Evolutionary conservation across 2,329 filamentous ascomycete genomes (phyloP), one percentile per base, ranked within the genome.

Genomic region (Xylaria sp.): DNA sequence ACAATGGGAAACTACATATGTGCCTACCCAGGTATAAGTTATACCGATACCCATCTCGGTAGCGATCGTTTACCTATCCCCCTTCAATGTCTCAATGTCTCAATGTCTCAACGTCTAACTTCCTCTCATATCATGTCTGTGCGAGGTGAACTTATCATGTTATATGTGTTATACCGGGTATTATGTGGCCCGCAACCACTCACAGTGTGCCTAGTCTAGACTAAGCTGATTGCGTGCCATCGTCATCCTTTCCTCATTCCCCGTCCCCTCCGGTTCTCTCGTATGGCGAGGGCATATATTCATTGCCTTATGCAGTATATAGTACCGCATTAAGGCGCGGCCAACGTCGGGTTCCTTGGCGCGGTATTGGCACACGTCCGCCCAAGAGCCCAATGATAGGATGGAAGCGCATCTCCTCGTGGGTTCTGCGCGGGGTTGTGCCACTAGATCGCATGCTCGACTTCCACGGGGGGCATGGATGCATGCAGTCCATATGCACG

Each of bases 341-440:
- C 46, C 28, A 59, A 48, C 52, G 52, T 45, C 30, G 56, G 58
- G 53, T 46, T 36, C 43, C 65, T 67, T 65, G 67, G 67, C 67
- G 28, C 39, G 45, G n/a, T 25, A 63, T 68, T 70, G 65, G 65
- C 65, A 65, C 57, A 64, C 48, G 67, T 55, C 60, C 67, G 61
- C 67, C 60, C 67, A 65, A 68, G 45, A 36, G 30, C 36, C 41
- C 28, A 28, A 59, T 68, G 65, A 68, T 66, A 68, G 63, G 66
- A 57, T 56, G 39, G 20, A 55, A 50, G 39, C 10, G 20, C 52
- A 63, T 59, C 36, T 13, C 63, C 45, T 68, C 66, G 66, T 68
- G 65, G 62, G 53, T 39, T 66, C 53, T 50, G 66, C 66, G 66
- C 66, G 66, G 66, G 66, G 66, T 68, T 60, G 66, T 59, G 20